Evolutionary conservation across 768 basidiomycete species (phyloP), one percentile per base, ranked within the genome.

Genomic region (Pisolithus orientalis): DNA sequence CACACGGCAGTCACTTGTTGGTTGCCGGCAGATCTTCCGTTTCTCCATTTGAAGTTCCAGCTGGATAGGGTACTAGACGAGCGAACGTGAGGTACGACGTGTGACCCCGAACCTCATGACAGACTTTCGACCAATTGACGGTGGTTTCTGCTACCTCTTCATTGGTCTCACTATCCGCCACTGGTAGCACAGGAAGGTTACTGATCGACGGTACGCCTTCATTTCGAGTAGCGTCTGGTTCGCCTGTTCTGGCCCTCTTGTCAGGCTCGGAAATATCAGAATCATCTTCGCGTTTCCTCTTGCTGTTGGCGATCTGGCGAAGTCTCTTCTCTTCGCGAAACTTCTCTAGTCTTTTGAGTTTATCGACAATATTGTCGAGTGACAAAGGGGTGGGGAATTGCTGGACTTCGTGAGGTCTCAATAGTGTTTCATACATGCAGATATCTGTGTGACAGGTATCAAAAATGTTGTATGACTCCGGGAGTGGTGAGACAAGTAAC

Each of bases 71-170:
- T n/a, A 90, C 72, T n/a, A 95, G 82, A 48, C 80, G 77, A 2
- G 94, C 95, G 65, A 98, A 98, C 0, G 96, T 98, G 45, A 99
- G 78, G 70, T 94, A 98, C 28, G 90, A 94, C 8, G 95, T 96
- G 67, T 99, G 96, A 11, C 96, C 96, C 49, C 95, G 80, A 48
- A 93, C 87, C 63, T 97, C 94, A 2, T 82, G 72, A 25, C 85
- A 77, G 13, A 82, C 82, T 62, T 84, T 88, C 39, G 87, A 82
- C 44, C 85, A 70, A 54, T 76, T 82, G 52, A 80, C 76, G 54
- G 76, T 84, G 16, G 53, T 38, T 16, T 52, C 49, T 3, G 34
- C 43, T n/a, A 57, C 39, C 31, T 57, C 54, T 38, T 31, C 40
- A 27, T 40, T 54, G 44, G 51, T 58, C 39, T 59, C 47, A 17